These are phyloP conservation scores for Aristolochia fimbriata DNA, from an alignment of 164 flowering plant species.

Conservation along the genomic window DNA sequence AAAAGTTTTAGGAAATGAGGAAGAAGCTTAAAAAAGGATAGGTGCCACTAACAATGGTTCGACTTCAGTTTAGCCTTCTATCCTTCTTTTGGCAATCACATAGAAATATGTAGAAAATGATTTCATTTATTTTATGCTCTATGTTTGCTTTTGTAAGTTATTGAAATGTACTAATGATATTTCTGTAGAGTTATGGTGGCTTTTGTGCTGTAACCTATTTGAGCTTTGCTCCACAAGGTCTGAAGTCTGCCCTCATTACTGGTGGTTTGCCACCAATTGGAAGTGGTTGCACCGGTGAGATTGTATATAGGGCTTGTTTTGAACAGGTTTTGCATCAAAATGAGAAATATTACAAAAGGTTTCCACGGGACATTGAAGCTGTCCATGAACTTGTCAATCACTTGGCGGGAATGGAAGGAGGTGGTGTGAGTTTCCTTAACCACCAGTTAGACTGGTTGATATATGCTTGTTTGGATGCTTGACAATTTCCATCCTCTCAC, in stretches of 20 bases:
- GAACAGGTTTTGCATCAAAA: conserved; percentile 55
- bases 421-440: conserved; percentile 48
- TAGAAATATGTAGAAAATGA: no score
- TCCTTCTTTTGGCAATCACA: neutral
- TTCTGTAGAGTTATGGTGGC: conserved; percentile 87
- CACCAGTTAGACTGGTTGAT: neutral
- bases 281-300: conserved; percentile 70
- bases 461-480: neutral
- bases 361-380: conserved; percentile 78
- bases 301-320: conserved; percentile 57
- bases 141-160: neutral
- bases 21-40: no score
- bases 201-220: conserved; percentile 94
- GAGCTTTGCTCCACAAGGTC: conserved; percentile 89
- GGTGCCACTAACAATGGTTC: no score
- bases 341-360: conserved; percentile 85
- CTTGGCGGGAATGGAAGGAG: conserved; percentile 69
- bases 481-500: neutral
- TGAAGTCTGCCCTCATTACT: conserved; percentile 78
- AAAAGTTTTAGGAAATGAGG: no score
- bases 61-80: neutral
- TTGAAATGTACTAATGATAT: conserved; percentile 1
- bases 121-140: no score
- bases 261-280: conserved; percentile 92
- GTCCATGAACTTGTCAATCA: conserved; percentile 66